A percentile compares a stretch with the other conserved stretches of the same genome.
phyloP scores from a whole-genome alignment of 441 rosid species.

The Arabidopsis hybrid region DNA sequence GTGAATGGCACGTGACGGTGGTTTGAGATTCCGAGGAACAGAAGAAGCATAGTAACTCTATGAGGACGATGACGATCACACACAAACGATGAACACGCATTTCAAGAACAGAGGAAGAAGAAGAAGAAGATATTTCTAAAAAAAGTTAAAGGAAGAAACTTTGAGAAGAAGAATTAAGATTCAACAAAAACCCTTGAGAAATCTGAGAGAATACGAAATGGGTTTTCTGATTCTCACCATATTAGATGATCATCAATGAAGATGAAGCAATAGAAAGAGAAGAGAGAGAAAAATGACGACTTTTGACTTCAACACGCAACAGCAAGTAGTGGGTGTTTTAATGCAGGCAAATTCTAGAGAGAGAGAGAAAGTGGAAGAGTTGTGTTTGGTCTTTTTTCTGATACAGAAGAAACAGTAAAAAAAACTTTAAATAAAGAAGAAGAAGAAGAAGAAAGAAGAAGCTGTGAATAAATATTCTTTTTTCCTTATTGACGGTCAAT shows the following conservation, averaged over 20 bases:
- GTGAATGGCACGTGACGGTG: constrained; percentile 53
- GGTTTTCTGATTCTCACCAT: constrained; percentile 40
- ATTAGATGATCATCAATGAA: constrained; percentile 36
- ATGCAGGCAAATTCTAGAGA: constrained; percentile 36
- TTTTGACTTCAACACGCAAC: constrained; percentile 56
- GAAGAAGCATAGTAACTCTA: constrained; percentile 47
- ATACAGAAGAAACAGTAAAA: constrained; percentile 6
- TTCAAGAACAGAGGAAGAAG: constrained; percentile 23
- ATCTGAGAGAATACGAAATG: constrained; percentile 32
- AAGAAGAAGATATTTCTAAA: not conserved
- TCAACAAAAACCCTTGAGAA: constrained; percentile 22
- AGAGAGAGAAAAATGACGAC: constrained; percentile 40
- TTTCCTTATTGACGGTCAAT: constrained; percentile 28
- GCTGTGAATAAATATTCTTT: not conserved
- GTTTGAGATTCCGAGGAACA: constrained; percentile 47
- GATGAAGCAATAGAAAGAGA: constrained; percentile 19
- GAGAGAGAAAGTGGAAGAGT: constrained; percentile 27
- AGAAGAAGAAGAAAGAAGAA: constrained; percentile 4
- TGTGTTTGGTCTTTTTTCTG: constrained; percentile 30
- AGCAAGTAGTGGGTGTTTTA: constrained; percentile 41
- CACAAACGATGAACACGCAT: constrained; percentile 55
- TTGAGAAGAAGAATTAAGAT: constrained; percentile 33
- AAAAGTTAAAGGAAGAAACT: constrained; percentile 2
- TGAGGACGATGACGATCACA: constrained; percentile 45
- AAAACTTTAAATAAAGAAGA: not conserved